Conservation (phyloP, 495 filamentous ascomycete genomes). For the Aspergillus biplanus region DNA sequence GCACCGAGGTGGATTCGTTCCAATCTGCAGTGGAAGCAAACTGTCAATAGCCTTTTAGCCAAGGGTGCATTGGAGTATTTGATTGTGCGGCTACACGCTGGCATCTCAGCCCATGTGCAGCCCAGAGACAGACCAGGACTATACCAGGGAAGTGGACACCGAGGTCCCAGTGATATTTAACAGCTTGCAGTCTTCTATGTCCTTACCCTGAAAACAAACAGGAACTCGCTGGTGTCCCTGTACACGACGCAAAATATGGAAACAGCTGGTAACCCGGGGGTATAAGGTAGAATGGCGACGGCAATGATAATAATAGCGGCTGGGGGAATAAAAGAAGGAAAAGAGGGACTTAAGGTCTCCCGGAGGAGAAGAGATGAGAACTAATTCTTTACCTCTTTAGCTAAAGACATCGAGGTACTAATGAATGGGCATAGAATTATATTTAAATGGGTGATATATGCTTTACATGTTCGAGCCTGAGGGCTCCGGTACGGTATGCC, state of each 20-base stretch:
- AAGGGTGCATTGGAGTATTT: background rate
- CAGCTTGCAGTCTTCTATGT: no score
- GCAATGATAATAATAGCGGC: no score
- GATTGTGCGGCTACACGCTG: no score
- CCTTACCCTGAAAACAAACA: no score
- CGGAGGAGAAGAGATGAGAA: conserved; percentile 10
- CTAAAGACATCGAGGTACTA: background rate
- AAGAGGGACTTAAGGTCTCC: conserved; percentile 18
- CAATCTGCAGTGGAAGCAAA: background rate
- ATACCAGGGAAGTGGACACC: no score
- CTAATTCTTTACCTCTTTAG: background rate
- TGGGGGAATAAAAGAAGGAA: conserved; percentile 20
- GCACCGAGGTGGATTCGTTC: background rate
- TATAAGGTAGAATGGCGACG: no score
- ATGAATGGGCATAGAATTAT: conserved; percentile 11
- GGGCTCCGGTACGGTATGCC: conserved; percentile 10
- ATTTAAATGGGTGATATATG: conserved; percentile 18
- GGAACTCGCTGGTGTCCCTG: no score
- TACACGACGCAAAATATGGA: no score
- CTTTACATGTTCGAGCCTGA: background rate
- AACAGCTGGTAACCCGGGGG: no score
- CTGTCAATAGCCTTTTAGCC: background rate
- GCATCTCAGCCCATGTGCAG: no score
- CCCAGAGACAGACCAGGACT: no score
- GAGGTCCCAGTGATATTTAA: no score